Base-by-base conservation (phyloP, 805 yeast species). In the Nadsonia fulvescens region DNA sequence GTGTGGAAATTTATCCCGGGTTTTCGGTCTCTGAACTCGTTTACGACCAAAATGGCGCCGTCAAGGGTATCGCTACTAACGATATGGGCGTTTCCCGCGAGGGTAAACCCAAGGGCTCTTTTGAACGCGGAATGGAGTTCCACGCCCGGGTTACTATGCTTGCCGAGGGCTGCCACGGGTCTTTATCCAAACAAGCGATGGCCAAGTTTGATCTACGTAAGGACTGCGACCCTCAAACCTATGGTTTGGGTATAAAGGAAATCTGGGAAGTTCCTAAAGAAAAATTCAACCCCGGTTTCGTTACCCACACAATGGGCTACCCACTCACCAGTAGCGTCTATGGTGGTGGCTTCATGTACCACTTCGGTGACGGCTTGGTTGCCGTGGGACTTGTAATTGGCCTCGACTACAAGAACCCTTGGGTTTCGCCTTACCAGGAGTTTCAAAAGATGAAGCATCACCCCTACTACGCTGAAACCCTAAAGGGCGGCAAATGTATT, bases 111-210 rank as follows among this genome's bases (percentile, higher is more conserved):
- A 77, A 73, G 41, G 76, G 65, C 36, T 58, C 66, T n/a, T 89
- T 79, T 49, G 94, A 89, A 51, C 64, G 93, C 37, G 98, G 98
- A 14, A 78, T 89, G 94, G 96, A 81, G 50, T 89, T 89, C 50
- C 89, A 74, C 39, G 79, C 98, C 4, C 67, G 89, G 40, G 59
- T 73, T 32, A 83, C 95, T 0, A 75, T 89, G 10, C 61, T 89
- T 16, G 93, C 93, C 4, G 98, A 89, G 53, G 98, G 98, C n/a
- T 89, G 98, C 46, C 96, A 83, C 51, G 98, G 98, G 0, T 82
- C 94, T 1, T 56, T 89, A 28, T 61, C 83, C 8, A 86, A 89
- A 46, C 66, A 75, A 44, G 72, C 68, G 0, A 73, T 86, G 28
- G 54, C 61, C 28, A 67, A 71, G 39, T 86, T 53, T 50, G 58